Evolutionary conservation across 106 monocot genomes (phyloP), one percentile per base, ranked within the genome.

Genomic region (Posidonia australis): DNA sequence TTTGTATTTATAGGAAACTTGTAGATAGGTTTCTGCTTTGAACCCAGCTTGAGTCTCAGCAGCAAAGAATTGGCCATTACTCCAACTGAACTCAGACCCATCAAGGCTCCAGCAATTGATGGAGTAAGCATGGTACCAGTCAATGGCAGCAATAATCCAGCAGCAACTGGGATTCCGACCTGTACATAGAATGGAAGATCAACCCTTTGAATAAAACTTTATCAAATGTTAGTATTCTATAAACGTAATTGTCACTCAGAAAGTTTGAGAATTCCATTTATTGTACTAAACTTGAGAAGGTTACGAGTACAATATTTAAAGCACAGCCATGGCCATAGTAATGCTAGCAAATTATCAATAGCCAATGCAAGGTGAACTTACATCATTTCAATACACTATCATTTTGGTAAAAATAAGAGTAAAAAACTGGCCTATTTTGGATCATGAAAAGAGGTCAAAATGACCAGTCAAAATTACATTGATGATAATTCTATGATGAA

Each of bases 51-150:
- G 30, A 98, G 42, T 57, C 82, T 78, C 64, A 98, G 68, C 45
- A 87, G 73, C 58, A 98, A 76, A 22, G 96, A 98, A 69, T 98
- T 98, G 44, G 87, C 77, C 96, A 98, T 98, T 36, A 98, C 96
- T 43, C 87, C 96, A 5, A 98, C 80, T 25, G 96, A 98, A 72
- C 90, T 91, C 45, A 91, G 72, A 63, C 96, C 90, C 96, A 98
- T 98, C 21, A 98, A 73, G 54, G 87, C 96, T 51, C 96, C 96
- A 54, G 96, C 90, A 74, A 98, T 84, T 5, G 96, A 98, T 66
- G 96, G 96, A 0, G 96, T 98, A 48, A 98, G 79, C 63, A 91
- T 87, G 1, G 85, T 98, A 12, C 90, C 96, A 25, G 84, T 98
- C 23, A 84, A 60, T 19, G 90, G 96, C 27, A 98, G 77, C 54